These are phyloP conservation scores for Gaertneriomyces semiglobifer DNA, from an alignment of 192 early-diverging fungal genomes.

Conservation along the genomic window DNA sequence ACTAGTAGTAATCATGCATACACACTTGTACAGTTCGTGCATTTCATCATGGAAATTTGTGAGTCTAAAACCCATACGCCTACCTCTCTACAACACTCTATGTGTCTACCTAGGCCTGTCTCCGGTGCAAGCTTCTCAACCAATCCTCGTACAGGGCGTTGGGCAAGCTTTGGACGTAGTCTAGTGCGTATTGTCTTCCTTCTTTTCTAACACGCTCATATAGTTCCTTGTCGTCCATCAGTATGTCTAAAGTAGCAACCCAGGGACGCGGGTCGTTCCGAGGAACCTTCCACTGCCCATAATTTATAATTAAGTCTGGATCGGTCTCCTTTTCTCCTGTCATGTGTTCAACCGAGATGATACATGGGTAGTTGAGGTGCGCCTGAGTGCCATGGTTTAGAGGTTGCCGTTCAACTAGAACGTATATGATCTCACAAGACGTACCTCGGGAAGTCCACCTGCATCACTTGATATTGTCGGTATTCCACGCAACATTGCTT, in stretches of 20 bases:
- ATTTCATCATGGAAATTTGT: too few relatives aligned
- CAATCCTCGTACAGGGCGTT: constrained; percentile 15
- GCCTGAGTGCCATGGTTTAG: constrained; percentile 5
- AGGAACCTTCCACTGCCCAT: constrained; percentile 22
- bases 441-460: constrained; percentile 26
- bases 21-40: too few relatives aligned
- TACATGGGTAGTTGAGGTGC: constrained; percentile 23
- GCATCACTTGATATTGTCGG: constrained; percentile 29
- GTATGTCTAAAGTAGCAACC: constrained; percentile 11
- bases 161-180: constrained; percentile 4
- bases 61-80: too few relatives aligned
- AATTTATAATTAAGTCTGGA: constrained; percentile 4
- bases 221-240: constrained; percentile 11
- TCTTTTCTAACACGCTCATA: constrained; percentile 12
- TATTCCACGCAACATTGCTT: constrained; percentile 28
- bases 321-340: constrained; percentile 29
- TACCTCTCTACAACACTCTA: too few relatives aligned
- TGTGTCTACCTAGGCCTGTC: too few relatives aligned
- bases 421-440: background rate
- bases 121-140: background rate
- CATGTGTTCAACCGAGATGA: constrained; percentile 16
- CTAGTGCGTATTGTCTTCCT: constrained; percentile 16
- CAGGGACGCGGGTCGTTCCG: constrained; percentile 19
- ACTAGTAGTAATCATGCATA: too few relatives aligned
- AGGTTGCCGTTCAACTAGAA: background rate